Evolutionary conservation across 2,329 filamentous ascomycete genomes (phyloP), one percentile per base, ranked within the genome.

Genomic region (Truncatella angustata): DNA sequence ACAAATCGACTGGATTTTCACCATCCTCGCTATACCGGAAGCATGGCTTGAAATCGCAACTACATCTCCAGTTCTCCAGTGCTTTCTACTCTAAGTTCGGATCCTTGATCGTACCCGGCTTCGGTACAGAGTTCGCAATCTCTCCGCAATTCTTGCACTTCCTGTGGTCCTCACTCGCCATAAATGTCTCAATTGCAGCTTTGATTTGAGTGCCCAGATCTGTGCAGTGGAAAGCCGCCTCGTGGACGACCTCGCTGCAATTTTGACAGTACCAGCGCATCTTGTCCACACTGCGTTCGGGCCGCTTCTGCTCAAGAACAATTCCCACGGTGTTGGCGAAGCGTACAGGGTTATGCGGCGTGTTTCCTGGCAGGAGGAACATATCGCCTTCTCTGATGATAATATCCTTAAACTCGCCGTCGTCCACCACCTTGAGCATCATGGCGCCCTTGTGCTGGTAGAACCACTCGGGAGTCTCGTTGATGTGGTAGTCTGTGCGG

Each of bases 401-500:
- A 58, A 97, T 84, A 72, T 97, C 93, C 59, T 85, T 81, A 73
- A 96, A 96, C 44, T 74, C 54, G 68, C 78, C 69, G 53, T 78
- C 71, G 65, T 97, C 91, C 57, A 97, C 89, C 14, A 94, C 88
- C 69, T 95, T 96, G 61, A 99, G 87, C 53, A 94, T 79, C 93
- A 97, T 97, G 59, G 87, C 86, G 59, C 94, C 94, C 63, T 86
- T 86, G 81, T 96, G 85, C 73, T 97, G 93, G 80, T 94, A 97
- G 84, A 97, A 99, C 87, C 92, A 97, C 72, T 97, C 94, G 11
- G 94, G 86, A 0, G 93, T 97, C 63, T 85, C 78, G 79, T 97
- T 97, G 81, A 97, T 93, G 80, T 97, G 94, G 78, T 97, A 99
- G 78, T 97, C 94, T 51, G 92, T 97, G 58, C 94, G 86, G 55